These are phyloP conservation scores for Ramaria sp. DNA, from an alignment of 768 basidiomycete species.

Conservation along the genomic window DNA sequence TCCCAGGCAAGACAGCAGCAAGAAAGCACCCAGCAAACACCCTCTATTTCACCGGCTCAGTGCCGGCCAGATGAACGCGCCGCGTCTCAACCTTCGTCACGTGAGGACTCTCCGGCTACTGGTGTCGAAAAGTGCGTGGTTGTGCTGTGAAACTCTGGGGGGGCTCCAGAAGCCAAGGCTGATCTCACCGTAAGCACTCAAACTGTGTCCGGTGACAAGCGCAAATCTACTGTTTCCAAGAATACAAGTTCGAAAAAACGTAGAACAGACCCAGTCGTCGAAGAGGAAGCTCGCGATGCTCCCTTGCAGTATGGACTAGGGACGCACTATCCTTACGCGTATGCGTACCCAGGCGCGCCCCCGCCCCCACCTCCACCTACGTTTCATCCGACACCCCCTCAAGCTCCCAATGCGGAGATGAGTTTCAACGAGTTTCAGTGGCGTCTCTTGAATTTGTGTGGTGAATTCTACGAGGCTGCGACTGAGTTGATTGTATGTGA, in stretches of 20 bases:
- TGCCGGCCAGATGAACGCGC: background rate
- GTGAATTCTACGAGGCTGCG: conserved; percentile 78
- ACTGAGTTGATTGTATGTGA: conserved; percentile 67
- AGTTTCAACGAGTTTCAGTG: conserved; percentile 62
- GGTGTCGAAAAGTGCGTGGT: conserved; percentile 2
- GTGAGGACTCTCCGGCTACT: conserved; percentile 1
- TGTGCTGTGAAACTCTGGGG: background rate
- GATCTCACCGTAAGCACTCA: background rate
- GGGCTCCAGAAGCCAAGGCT: background rate
- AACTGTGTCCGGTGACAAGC: background rate
- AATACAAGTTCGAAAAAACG: background rate
- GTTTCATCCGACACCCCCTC: background rate
- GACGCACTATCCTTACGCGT: conserved; percentile 3
- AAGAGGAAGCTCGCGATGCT: background rate
- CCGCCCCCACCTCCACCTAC: background rate
- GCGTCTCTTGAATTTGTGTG: conserved; percentile 72
- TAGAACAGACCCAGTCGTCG: background rate
- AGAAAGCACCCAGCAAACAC: background rate
- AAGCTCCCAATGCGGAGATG: background rate
- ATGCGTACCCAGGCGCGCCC: background rate
- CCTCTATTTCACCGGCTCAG: background rate
- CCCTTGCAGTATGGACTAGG: background rate
- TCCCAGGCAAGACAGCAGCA: background rate
- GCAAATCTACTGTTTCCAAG: background rate
- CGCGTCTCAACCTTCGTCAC: conserved; percentile 3